Percentiles rank a stretch among this genome's conserved stretches.
Conservation (phyloP, 1,139 yeast species). For the Tardiomyces blankii region DNA sequence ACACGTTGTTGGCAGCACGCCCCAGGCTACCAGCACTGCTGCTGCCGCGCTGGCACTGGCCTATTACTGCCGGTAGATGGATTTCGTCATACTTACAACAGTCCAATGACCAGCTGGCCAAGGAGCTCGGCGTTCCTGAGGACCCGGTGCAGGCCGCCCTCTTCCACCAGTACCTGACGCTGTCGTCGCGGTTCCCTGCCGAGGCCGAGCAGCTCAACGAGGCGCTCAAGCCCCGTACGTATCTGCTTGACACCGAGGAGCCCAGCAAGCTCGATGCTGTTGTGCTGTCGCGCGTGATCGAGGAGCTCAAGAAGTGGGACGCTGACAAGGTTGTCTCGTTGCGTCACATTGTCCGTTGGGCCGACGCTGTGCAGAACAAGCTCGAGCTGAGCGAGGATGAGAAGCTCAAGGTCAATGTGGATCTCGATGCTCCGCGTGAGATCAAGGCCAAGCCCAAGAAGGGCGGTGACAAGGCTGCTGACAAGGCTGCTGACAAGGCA, state of each 20-base stretch:
- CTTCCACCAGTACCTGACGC: constrained; percentile 69
- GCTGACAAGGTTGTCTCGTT: constrained; percentile 41
- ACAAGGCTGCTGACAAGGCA: constrained; percentile 5
- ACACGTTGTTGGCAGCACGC: no score
- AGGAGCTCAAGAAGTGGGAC: constrained; percentile 47
- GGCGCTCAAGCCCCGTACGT: constrained; percentile 57
- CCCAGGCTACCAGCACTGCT: no score
- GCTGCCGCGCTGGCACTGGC: not conserved
- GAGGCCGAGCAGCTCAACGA: constrained; percentile 50
- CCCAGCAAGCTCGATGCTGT: constrained; percentile 60
- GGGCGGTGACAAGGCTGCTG: constrained; percentile 27
- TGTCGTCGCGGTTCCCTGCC: constrained; percentile 52
- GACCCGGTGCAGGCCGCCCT: constrained; percentile 48
- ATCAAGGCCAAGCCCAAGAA: constrained; percentile 48
- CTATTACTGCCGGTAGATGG: not conserved
- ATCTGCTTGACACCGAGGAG: constrained; percentile 47
- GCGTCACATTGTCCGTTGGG: constrained; percentile 90
- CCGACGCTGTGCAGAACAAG: constrained; percentile 67
- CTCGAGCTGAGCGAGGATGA: constrained; percentile 41
- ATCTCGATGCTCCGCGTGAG: constrained; percentile 59
- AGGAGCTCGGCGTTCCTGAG: constrained; percentile 10
- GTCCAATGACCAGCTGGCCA: constrained; percentile 13
- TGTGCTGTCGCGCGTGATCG: constrained; percentile 54
- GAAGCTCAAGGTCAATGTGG: constrained; percentile 45
- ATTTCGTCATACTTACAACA: not conserved